Evolutionary conservation across 305 asterid species (phyloP).

Genomic region (Fraxinus nigra): DNA sequence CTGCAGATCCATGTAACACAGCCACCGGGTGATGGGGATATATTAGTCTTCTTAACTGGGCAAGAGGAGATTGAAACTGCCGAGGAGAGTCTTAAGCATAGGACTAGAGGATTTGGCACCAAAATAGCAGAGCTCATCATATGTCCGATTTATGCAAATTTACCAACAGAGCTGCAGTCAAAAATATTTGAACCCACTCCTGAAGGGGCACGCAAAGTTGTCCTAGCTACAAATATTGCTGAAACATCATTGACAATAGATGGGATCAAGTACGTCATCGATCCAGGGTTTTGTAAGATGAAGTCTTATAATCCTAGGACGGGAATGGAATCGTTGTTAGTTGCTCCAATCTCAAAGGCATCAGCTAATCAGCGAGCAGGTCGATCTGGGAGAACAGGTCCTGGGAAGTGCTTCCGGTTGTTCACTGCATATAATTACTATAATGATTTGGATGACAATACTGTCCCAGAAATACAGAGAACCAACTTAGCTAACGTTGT

Average conservation of each 20-base stretch:
- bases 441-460: conserved; percentile 82
- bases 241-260: conserved; percentile 95
- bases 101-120: conserved; percentile 84
- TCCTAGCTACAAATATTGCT: conserved; percentile 94
- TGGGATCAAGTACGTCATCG: conserved; percentile 89
- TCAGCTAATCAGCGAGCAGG: conserved; percentile 98
- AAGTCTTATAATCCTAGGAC: conserved; percentile 85
- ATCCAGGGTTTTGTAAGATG: conserved; percentile 91
- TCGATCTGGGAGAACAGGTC: conserved; percentile 94
- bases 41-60: conserved; percentile 81
- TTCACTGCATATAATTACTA: conserved; percentile 69
- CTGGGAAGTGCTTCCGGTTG: conserved; percentile 84
- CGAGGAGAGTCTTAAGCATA: conserved; percentile 78
- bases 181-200: conserved; percentile 96
- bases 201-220: conserved; percentile 94
- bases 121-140: conserved; percentile 90
- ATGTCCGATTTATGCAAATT: conserved; percentile 86
- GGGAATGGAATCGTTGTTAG: conserved; percentile 79
- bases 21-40: conserved; percentile 95
- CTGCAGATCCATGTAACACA: conserved; percentile 90
- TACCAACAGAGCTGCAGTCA: conserved; percentile 91
- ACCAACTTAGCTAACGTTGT: conserved; percentile 90
- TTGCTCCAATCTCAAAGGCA: conserved; percentile 89
- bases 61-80: conserved; percentile 95
- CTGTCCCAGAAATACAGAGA: conserved; percentile 94